Evolutionary conservation across 805 yeast genomes (phyloP).

Genomic region (Barnettozyma sp.): DNA sequence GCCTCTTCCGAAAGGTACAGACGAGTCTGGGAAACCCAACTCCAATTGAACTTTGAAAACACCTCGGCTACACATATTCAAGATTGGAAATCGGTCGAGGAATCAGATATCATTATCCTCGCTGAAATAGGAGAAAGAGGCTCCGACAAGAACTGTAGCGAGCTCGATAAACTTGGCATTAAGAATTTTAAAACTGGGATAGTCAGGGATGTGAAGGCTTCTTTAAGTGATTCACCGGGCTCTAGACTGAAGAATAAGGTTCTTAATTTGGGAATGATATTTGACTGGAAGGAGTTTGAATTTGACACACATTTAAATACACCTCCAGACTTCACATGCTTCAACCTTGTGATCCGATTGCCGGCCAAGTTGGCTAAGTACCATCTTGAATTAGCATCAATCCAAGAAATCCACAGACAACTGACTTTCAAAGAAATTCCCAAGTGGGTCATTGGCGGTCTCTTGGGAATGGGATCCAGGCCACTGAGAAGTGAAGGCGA

Average conservation of each 20-base stretch:
- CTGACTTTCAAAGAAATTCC: constrained; percentile 20
- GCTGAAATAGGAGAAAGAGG: constrained; percentile 6
- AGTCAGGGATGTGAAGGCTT: background rate
- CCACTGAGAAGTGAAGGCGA: background rate
- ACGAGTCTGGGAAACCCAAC: background rate
- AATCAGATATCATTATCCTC: constrained; percentile 15
- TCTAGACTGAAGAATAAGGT: constrained; percentile 1
- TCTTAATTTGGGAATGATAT: background rate
- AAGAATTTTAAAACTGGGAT: background rate
- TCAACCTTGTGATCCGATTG: constrained; percentile 25
- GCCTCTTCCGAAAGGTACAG: no score
- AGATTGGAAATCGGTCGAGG: constrained; percentile 14
- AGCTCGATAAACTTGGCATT: constrained; percentile 10
- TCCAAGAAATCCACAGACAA: constrained; percentile 6
- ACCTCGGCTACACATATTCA: background rate
- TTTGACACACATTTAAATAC: background rate
- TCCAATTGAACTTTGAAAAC: constrained; percentile 7
- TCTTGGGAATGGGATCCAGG: constrained; percentile 25
- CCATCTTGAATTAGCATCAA: background rate
- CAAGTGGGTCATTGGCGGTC: constrained; percentile 29
- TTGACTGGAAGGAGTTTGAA: background rate
- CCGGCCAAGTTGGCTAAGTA: constrained; percentile 7
- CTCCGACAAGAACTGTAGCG: constrained; percentile 7
- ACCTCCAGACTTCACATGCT: constrained; percentile 5
- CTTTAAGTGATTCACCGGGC: background rate